Evolutionary conservation across 2,329 filamentous ascomycete species (phyloP).

Genomic region (Apiospora phragmitis): DNA sequence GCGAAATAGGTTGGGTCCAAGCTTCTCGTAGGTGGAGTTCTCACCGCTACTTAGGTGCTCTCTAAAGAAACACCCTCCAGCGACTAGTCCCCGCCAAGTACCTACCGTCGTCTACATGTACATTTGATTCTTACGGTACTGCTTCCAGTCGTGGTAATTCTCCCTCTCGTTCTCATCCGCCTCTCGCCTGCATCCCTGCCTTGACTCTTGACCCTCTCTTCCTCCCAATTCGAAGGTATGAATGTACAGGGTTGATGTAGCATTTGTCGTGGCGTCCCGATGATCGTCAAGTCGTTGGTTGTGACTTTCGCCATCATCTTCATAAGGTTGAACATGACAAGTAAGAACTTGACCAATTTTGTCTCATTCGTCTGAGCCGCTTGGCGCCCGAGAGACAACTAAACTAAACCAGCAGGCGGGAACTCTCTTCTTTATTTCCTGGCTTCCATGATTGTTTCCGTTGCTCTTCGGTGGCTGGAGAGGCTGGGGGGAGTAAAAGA

Average conservation of each 20-base stretch:
- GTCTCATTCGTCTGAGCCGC: neutral
- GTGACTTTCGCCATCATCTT: neutral
- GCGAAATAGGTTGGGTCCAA: conserved; percentile 14
- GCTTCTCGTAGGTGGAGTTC: conserved; percentile 11
- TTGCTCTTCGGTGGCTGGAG: conserved; percentile 9
- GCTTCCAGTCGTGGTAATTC: neutral
- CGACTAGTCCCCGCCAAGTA: neutral
- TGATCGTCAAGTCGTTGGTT: conserved; percentile 6
- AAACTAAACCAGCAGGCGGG: neutral
- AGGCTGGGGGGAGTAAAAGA: neutral
- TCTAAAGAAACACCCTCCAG: neutral
- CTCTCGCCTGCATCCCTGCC: conserved; percentile 1
- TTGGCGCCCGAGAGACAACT: neutral
- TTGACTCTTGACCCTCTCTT: neutral
- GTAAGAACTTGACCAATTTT: neutral
- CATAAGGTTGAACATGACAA: conserved; percentile 4
- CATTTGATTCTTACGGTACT: neutral
- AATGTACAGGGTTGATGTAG: neutral
- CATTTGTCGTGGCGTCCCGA: neutral
- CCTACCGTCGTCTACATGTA: neutral
- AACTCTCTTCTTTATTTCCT: neutral
- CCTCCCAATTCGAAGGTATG: neutral
- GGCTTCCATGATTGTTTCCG: neutral
- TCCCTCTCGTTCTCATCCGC: neutral
- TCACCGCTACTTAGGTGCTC: conserved; percentile 19